Base-by-base conservation (phyloP, 805 yeast species). In the Metschnikowia arizonensis region DNA sequence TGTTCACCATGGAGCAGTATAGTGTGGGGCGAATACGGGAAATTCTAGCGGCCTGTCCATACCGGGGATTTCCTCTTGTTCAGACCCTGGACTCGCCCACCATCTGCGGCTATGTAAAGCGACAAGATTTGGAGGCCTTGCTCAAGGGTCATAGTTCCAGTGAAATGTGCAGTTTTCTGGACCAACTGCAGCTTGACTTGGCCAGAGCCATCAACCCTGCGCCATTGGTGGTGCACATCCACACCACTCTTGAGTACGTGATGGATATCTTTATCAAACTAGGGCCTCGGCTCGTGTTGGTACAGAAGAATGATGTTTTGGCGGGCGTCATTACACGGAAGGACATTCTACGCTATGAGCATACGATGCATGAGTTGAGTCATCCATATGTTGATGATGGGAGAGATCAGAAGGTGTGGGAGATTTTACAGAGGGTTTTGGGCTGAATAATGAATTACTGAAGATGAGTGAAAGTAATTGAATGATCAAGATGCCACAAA, bases 281-380 rank as follows among this genome's bases (percentile, higher is more conserved):
- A 24, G 97, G 98, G 0, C 96, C 97, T 7, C 71, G 85, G 35
- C 76, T 82, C 24, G 73, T 93, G 1, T 70, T 84, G 33, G 83
- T 87, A 1, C 84, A 82, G 44, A 73, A 79, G 8, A 64, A 74
- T 25, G 93, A 90, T 1, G 50, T 59, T 2, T 58, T 88, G 14
- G 73, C 73, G 12, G 99, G 99, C 0, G 58, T 88, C n/a, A 66
- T 95, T 1, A 88, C 96, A 0, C 74, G 90, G 46, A 93, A 93
- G 57, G 98, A 90, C 58, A 70, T 91, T 14, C 63, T 90, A 42
- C 72, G 82, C 49, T 88, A 77, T 55, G 85, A 82, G 52, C 59
- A 65, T 46, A 65, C 70, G 9, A 48, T 50, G n/a, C 68, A 66
- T 44, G 58, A 59, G 29, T 33, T 53, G n/a, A 49, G 59, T 11